Base-by-base conservation (phyloP, 352 stramenopile species). In the Pythium brassicae region DNA sequence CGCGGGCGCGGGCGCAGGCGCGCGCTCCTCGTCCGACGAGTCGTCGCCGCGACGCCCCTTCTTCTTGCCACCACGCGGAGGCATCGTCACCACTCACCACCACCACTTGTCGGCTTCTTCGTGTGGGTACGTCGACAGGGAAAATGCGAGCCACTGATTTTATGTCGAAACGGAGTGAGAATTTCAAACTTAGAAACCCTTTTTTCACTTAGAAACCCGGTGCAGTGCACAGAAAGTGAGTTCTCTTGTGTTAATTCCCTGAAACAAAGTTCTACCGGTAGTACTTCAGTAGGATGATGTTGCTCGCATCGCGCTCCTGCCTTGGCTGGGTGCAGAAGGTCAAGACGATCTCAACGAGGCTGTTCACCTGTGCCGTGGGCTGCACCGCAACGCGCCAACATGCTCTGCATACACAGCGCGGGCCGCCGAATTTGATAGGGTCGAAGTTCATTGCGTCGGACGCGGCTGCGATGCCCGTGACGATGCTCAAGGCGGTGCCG, bases 401-500 rank as follows among this genome's bases (percentile, higher is more conserved):
- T 96, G 20, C 61, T 88, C 17, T 95, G 85, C 71, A 74, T 87
- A 17, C 69, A 92, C 55, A 93, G 82, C 57, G 72, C 71, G 22
- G 89, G 89, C 26, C 87, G 55, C 52, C 83, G 22, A 62, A 62
- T 1, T 22, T 74, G 2, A 77, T 97, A 17, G 96, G 86, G 87
- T 73, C 55, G 19, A 74, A 78, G 39, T 55, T 87, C 26, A 53
- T 49, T 0, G 25, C 65, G 23, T 54, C 57, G 46, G 7, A 9
- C 1, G 7, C 46, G 14, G 20, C 7, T 7, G 12, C 45, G 8
- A 64, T 68, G 20, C 63, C 62, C 0, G 69, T 83, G 20, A 83
- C 78, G 6, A 74, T 97, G 66, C 74, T 97, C 50, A 97, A 97
- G 89, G 91, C 86, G 8, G 91, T 97, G 10, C 91, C 91, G 0